Conservation (phyloP, 257 asterid species). For the Solanum lignicaule region DNA sequence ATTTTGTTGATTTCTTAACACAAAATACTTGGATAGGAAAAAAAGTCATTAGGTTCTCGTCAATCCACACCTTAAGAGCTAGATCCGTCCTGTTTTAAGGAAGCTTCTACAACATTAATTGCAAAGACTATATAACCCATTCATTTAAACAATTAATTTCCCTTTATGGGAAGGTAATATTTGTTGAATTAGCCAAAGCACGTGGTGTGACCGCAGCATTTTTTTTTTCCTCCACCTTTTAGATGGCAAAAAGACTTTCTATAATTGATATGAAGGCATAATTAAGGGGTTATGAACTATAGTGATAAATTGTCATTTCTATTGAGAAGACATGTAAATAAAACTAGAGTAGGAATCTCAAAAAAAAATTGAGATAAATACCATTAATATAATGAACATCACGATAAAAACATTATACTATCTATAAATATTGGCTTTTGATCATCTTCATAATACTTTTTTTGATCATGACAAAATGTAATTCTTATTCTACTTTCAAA, state of each 20-base stretch:
- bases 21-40: accelerated
- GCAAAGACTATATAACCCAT: neutral
- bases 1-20: neutral
- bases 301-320: neutral
- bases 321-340: neutral
- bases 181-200: neutral
- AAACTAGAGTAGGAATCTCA: neutral
- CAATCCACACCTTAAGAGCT: neutral
- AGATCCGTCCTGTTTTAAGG: neutral
- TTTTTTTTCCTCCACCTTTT: neutral
- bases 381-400: neutral
- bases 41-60: neutral
- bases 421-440: neutral
- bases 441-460: neutral
- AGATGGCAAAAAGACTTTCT: neutral
- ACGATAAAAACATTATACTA: neutral
- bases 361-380: neutral
- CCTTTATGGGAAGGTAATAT: neutral
- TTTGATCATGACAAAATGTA: neutral
- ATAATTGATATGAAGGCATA: neutral
- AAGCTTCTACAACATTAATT: neutral
- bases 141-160: neutral
- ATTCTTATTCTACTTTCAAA: neutral
- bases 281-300: neutral
- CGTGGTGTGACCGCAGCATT: neutral